Conservation (phyloP, 1,284 basidiomycete genomes). For the Fomitopsis pinicola region DNA sequence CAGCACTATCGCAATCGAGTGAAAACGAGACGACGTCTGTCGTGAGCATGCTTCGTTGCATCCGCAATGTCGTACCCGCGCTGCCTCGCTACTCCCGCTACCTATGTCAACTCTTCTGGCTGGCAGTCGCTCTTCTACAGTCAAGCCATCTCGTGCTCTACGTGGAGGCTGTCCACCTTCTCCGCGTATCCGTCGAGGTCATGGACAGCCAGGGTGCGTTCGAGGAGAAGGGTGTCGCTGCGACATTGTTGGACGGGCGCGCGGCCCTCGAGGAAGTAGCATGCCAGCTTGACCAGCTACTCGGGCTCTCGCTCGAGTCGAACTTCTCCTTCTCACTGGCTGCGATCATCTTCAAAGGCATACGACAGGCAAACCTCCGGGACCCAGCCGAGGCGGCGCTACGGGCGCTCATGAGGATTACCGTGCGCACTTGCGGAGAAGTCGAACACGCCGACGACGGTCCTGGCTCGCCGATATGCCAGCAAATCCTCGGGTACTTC, state of each 20-base stretch:
- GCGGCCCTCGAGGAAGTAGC: constrained; percentile 63
- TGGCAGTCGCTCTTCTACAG: constrained; percentile 78
- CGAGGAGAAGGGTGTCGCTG: constrained; percentile 48
- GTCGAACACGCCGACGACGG: constrained; percentile 35
- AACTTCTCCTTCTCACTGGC: constrained; percentile 82
- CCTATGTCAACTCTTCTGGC: constrained; percentile 76
- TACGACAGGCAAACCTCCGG: constrained; percentile 64
- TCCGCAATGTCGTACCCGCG: constrained; percentile 73
- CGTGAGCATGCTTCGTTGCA: constrained; percentile 83
- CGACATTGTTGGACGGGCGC: constrained; percentile 64
- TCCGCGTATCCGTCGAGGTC: constrained; percentile 65
- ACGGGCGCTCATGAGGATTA: constrained; percentile 53
- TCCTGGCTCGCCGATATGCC: constrained; percentile 39
- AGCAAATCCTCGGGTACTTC: constrained; percentile 77
- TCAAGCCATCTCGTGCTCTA: constrained; percentile 74
- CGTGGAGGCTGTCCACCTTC: constrained; percentile 60
- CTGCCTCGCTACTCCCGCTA: constrained; percentile 70
- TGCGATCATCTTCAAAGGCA: constrained; percentile 81
- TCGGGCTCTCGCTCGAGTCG: constrained; percentile 74
- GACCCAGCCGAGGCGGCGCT: constrained; percentile 56
- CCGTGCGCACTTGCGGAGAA: constrained; percentile 42
- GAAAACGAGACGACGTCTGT: constrained; percentile 75
- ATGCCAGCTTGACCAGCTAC: constrained; percentile 68
- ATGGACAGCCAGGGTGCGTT: constrained; percentile 61
- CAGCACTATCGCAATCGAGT: constrained; percentile 55